Conservation (phyloP, 768 basidiomycete genomes). For the Mrakia gelida region DNA sequence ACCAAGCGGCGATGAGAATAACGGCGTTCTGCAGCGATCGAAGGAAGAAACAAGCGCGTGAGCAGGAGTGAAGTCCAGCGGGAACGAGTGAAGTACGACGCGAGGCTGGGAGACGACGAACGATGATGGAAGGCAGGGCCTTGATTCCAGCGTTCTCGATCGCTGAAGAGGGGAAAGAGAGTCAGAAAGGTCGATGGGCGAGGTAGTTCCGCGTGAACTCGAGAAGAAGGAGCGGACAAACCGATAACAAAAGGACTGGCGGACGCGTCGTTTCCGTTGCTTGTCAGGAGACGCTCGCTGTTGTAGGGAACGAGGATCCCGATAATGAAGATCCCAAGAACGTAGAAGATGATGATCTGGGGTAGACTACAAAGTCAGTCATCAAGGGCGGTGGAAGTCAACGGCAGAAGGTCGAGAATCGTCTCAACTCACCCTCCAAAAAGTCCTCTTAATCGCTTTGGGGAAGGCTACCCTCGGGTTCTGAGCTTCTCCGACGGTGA, state of each 20-base stretch:
- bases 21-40: slow-evolving; percentile 39
- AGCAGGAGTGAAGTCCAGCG: background rate
- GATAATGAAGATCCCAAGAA: slow-evolving; percentile 38
- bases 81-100: background rate
- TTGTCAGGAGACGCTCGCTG: slow-evolving; percentile 34
- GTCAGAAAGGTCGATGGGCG: background rate
- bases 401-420: too few species aligned
- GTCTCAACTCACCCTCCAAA: slow-evolving; percentile 33
- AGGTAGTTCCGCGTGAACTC: too few species aligned
- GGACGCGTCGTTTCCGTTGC: slow-evolving; percentile 37
- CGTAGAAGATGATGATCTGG: slow-evolving; percentile 35
- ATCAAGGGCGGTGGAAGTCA: too few species aligned
- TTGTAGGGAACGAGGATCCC: slow-evolving; percentile 41
- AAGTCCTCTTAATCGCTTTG: slow-evolving; percentile 18
- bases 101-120: background rate
- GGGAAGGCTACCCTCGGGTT: slow-evolving; percentile 36
- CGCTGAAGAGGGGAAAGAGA: background rate
- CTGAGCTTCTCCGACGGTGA: slow-evolving; percentile 48
- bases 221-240: background rate
- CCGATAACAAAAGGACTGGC: slow-evolving; percentile 43
- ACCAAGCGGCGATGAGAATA: slow-evolving; percentile 45
- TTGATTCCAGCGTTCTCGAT: slow-evolving; percentile 3
- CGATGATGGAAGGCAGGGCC: background rate
- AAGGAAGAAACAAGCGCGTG: background rate
- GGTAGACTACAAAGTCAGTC: too few species aligned